These are phyloP conservation scores for Cyanodermella asteris DNA, from an alignment of 2,329 filamentous ascomycete genomes.

Conservation along the genomic window DNA sequence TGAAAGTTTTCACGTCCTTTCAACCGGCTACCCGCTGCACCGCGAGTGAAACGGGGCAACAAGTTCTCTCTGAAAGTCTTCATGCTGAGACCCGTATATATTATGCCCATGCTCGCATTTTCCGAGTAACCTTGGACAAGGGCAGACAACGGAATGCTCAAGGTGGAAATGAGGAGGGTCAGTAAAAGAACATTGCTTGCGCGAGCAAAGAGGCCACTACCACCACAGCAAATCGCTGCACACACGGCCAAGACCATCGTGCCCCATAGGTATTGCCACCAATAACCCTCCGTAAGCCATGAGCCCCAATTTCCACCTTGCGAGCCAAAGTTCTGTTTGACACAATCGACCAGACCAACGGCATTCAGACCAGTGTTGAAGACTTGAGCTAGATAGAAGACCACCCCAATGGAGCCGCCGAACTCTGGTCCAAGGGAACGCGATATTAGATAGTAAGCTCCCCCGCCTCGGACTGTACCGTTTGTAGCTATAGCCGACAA, in stretches of 20 bases:
- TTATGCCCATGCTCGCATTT: constrained; percentile 37
- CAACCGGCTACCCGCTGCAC: constrained; percentile 39
- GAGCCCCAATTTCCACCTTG: constrained; percentile 33
- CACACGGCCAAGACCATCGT: constrained; percentile 50
- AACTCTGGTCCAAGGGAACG: constrained; percentile 72
- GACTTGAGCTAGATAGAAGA: constrained; percentile 79
- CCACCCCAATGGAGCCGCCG: constrained; percentile 65
- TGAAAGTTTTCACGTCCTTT: constrained; percentile 49
- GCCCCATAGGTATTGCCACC: constrained; percentile 56
- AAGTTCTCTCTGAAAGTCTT: constrained; percentile 54
- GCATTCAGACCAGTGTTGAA: constrained; percentile 76
- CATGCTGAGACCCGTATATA: constrained; percentile 57
- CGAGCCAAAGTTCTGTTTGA: constrained; percentile 51
- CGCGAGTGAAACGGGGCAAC: constrained; percentile 40
- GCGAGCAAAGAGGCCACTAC: constrained; percentile 57
- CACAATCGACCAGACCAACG: constrained; percentile 65
- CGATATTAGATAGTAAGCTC: constrained; percentile 76
- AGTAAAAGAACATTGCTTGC: constrained; percentile 57
- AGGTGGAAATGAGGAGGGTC: constrained; percentile 48
- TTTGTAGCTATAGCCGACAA: constrained; percentile 79
- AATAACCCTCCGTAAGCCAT: constrained; percentile 47
- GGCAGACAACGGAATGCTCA: constrained; percentile 67
- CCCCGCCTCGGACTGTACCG: constrained; percentile 68
- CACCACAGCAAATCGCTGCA: constrained; percentile 54
- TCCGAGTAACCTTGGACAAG: constrained; percentile 45